Conservation (phyloP, 2,329 filamentous ascomycete species). For the Claviceps pusilla region DNA sequence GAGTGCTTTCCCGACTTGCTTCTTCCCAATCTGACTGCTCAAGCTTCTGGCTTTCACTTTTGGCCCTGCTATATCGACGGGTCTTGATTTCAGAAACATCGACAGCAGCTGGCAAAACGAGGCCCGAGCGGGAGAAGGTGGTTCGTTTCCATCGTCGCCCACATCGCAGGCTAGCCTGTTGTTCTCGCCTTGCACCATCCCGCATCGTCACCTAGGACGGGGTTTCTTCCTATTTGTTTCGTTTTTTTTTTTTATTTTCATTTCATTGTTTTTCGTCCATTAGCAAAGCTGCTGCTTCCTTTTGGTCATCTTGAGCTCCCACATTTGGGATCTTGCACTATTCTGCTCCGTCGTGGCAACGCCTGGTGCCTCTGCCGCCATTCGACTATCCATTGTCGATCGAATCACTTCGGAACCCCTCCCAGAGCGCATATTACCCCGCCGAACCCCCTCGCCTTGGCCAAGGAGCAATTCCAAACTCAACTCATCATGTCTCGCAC, state of each 20-base stretch:
- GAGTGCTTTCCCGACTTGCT: background rate
- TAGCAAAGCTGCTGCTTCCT: background rate
- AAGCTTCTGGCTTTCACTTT: background rate
- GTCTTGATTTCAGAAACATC: background rate
- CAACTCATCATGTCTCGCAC: conserved; percentile 37
- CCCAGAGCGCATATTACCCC: background rate
- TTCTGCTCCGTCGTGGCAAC: background rate
- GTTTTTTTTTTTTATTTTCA: too few species aligned
- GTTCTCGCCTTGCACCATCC: background rate
- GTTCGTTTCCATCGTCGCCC: conserved; percentile 1
- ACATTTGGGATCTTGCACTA: background rate
- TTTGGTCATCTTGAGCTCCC: background rate
- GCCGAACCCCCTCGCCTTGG: background rate
- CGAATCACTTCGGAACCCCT: background rate
- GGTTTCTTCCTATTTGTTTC: too few species aligned
- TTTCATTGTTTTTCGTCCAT: background rate
- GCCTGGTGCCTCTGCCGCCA: background rate
- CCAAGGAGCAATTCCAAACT: background rate
- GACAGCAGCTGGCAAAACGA: background rate
- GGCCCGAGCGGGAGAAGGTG: conserved; percentile 6
- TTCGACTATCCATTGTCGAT: background rate
- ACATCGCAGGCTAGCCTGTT: conserved; percentile 2
- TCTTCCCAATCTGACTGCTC: background rate
- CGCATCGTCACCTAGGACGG: background rate
- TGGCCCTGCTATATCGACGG: background rate